These are phyloP conservation scores for Fusarium napiforme DNA, from an alignment of 2,329 filamentous ascomycete species.

Conservation along the genomic window DNA sequence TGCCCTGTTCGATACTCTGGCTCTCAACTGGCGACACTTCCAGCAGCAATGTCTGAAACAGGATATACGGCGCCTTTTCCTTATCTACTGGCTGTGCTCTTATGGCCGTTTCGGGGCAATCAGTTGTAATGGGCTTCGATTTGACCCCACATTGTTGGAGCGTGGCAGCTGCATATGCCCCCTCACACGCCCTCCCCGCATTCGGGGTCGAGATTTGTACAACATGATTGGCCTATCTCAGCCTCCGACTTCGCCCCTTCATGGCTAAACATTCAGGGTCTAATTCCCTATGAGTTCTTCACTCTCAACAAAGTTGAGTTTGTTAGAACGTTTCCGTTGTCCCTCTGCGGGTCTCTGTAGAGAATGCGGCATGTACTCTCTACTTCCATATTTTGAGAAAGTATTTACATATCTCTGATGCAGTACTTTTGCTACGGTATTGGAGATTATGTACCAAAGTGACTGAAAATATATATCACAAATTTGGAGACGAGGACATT, in stretches of 20 bases:
- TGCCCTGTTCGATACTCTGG: background rate
- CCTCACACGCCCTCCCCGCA: conserved; percentile 42
- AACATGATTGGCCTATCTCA: conserved; percentile 27
- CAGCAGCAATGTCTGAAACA: background rate
- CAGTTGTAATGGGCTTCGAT: background rate
- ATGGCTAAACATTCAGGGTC: conserved; percentile 30
- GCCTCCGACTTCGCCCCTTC: conserved; percentile 8
- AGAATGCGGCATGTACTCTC: background rate
- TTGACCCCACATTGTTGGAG: conserved; percentile 2
- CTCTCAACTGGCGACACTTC: background rate
- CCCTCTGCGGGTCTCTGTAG: background rate
- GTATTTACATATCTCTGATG: background rate
- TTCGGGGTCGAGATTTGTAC: conserved; percentile 32
- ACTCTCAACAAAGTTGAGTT: conserved; percentile 35
- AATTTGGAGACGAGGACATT: background rate
- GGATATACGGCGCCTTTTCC: background rate
- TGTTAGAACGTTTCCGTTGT: background rate
- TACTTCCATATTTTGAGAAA: background rate
- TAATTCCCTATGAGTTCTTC: conserved; percentile 4
- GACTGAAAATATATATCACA: background rate
- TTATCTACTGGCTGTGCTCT: background rate
- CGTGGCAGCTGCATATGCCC: conserved; percentile 32
- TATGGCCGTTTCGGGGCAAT: background rate
- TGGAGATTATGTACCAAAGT: background rate
- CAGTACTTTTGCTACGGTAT: background rate